These are phyloP conservation scores for Plasmodium falciparum DNA, from an alignment of 169 alveolate genomes.

Conservation along the genomic window DNA sequence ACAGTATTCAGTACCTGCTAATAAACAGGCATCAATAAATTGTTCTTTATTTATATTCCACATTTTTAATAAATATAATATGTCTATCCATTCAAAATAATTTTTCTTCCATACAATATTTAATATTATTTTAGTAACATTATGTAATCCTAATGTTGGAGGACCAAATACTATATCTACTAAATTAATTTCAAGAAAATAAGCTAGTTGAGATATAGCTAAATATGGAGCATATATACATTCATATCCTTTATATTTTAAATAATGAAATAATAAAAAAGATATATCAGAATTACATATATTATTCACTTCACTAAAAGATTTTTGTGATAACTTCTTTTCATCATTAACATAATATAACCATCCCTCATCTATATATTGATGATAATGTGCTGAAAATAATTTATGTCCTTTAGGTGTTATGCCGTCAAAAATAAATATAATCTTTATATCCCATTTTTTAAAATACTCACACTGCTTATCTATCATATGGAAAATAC, in stretches of 20 bases:
- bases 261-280: slow-evolving; percentile 77
- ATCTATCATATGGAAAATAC: slow-evolving; percentile 62
- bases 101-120: slow-evolving; percentile 54
- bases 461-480: slow-evolving; percentile 65
- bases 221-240: slow-evolving; percentile 84
- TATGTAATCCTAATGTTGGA: slow-evolving; percentile 80
- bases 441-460: slow-evolving; percentile 28
- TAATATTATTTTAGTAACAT: slow-evolving; percentile 75
- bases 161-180: slow-evolving; percentile 82
- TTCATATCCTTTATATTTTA: slow-evolving; percentile 78
- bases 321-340: slow-evolving; percentile 23
- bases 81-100: slow-evolving; percentile 78
- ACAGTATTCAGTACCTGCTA: slow-evolving; percentile 88
- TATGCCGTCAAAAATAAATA: slow-evolving; percentile 75
- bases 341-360: slow-evolving; percentile 47
- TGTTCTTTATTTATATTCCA: slow-evolving; percentile 80
- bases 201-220: slow-evolving; percentile 83
- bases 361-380: slow-evolving; percentile 66
- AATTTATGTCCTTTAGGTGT: slow-evolving; percentile 61
- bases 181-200: slow-evolving; percentile 77
- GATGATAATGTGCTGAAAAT: slow-evolving; percentile 45
- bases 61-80: slow-evolving; percentile 69
- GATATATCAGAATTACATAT: slow-evolving; percentile 77
- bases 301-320: slow-evolving; percentile 21
- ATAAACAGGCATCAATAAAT: slow-evolving; percentile 80